Evolutionary conservation across 768 basidiomycete genomes (phyloP), one percentile per base, ranked within the genome.

Genomic region (Leccinum subgranulosum): DNA sequence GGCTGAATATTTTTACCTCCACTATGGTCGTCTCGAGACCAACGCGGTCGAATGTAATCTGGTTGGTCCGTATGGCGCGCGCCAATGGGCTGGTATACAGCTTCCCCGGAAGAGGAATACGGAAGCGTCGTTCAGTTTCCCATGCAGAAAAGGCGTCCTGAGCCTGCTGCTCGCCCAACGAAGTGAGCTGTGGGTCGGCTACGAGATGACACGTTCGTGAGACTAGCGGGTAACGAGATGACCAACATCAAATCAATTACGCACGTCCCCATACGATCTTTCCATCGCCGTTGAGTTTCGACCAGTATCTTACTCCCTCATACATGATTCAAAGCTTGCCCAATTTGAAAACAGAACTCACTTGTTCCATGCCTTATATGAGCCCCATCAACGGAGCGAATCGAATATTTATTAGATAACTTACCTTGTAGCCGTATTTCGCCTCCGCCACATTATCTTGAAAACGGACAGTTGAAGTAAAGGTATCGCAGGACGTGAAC

Each of bases 191-290:
- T 9, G 87, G 81, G 64, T 51, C 31, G 14, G 54, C 58, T 59
- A 31, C 14, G 29, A 49, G 29, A 31, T 31, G 54, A 28, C 14
- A 1, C 1, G 19, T 36, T 3, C 3, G 41, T 33, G 28, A 55
- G 36, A 33, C 5, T 4, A 15, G 23, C 6, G 15, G 43, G 21
- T 36, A 47, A 25, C 58, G 43, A 45, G 41, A 34, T 8, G 8
- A 10, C 17, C 1, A 34, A 45, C 11, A 45, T 15, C 39, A 34
- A 55, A 48, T 1, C 1, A 14, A 17, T 7, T 10, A 56, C 58
- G 49, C 62, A 86, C 86, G 88, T 33, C 88, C 89, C 88, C 89
- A 90, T 10, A 71, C 71, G 3, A 88, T 68, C 49, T 85, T 79
- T 4, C 77, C 85, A 60, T 91, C 86, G 10, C 55, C 51, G 5